Conservation (phyloP, 257 asterid genomes). For the Forsythia suspensa region DNA sequence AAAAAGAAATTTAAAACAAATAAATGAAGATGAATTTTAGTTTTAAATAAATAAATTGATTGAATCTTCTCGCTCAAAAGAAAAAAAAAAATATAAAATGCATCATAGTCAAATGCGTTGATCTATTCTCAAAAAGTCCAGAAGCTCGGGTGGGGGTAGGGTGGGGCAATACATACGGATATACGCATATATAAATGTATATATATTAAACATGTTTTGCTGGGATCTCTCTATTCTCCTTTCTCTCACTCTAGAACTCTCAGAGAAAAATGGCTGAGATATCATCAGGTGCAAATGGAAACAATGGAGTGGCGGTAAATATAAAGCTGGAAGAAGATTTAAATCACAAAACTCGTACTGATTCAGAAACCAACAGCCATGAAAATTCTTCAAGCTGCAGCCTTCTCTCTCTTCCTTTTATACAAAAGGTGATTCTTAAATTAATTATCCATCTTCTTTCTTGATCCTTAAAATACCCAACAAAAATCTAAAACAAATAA, state of each 20-base stretch:
- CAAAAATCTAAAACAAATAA: neutral
- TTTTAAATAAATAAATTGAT: neutral
- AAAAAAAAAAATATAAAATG: too few species aligned
- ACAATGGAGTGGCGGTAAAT: conserved; percentile 40
- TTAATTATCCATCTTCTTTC: neutral
- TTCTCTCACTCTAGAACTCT: neutral
- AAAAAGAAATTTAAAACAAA: neutral
- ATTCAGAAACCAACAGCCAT: neutral
- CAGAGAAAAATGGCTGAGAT: conserved; percentile 48
- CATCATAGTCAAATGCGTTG: conserved; percentile 33
- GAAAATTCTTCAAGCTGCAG: conserved; percentile 30
- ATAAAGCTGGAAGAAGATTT: conserved; percentile 48
- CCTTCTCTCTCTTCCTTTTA: conserved; percentile 54
- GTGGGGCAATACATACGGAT: neutral
- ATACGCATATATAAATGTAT: neutral
- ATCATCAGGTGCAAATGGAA: conserved; percentile 44
- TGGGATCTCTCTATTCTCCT: neutral
- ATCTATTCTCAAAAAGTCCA: conserved; percentile 27
- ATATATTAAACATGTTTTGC: conserved; percentile 24
- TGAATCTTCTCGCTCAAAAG: too few species aligned
- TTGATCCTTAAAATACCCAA: neutral
- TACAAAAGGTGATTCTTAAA: conserved; percentile 62
- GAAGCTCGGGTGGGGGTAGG: neutral
- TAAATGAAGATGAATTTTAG: neutral
- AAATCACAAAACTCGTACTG: conserved; percentile 11